phyloP scores from a whole-genome alignment of 2,329 filamentous ascomycete species.

The Acrocalymma vagum region DNA sequence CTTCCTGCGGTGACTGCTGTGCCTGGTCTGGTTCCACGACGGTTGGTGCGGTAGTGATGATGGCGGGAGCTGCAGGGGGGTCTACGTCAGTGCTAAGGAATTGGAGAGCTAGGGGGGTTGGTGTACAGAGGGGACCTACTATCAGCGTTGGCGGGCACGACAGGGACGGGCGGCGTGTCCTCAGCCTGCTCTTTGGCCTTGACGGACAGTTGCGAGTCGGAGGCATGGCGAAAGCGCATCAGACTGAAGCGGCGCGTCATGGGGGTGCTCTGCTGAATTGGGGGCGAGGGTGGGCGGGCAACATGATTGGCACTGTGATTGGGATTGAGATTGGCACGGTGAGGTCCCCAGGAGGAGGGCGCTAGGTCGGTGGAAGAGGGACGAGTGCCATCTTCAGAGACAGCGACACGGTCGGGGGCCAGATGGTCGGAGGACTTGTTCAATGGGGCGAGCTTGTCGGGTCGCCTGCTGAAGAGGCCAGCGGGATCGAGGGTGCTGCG shows the following conservation, averaged over 20 bases:
- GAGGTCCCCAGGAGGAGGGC: conserved; percentile 29
- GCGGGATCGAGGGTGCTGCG: conserved; percentile 54
- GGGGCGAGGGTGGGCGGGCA: conserved; percentile 38
- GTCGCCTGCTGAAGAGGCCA: conserved; percentile 46
- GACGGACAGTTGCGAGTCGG: conserved; percentile 85
- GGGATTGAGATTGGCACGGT: no score
- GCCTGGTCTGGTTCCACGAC: conserved; percentile 48
- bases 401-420: conserved; percentile 32
- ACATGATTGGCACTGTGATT: conserved; percentile 17
- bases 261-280: conserved; percentile 44
- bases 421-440: conserved; percentile 36
- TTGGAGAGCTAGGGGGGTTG: conserved; percentile 6
- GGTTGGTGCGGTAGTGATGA: conserved; percentile 92
- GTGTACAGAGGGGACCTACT: conserved; percentile 21
- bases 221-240: conserved; percentile 89
- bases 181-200: conserved; percentile 75
- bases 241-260: conserved; percentile 67
- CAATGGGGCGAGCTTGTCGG: conserved; percentile 32
- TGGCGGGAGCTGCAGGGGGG: conserved; percentile 63
- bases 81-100: conserved; percentile 34
- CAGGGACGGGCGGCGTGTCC: conserved; percentile 58
- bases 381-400: conserved; percentile 45
- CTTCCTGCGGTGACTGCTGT: conserved; percentile 16
- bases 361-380: conserved; percentile 34
- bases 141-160: conserved; percentile 41